A percentile compares a stretch with the other conserved stretches of the same genome.
Evolutionary conservation across 495 filamentous ascomycete species (phyloP).

Genomic region (Tirmania nivea): DNA sequence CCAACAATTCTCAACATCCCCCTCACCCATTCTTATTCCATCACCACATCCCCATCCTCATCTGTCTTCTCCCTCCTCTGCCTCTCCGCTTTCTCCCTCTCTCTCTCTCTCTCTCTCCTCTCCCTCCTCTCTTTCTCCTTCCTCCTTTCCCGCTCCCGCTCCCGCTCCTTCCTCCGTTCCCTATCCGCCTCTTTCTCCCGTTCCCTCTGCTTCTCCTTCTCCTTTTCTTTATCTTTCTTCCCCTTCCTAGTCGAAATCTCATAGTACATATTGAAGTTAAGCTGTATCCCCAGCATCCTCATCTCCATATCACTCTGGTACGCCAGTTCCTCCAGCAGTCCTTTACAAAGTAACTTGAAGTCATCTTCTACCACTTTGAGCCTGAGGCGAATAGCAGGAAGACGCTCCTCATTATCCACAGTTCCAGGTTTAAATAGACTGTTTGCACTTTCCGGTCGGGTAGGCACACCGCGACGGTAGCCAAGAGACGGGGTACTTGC

Average conservation of each 20-base stretch:
- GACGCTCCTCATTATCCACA: slow-evolving; percentile 38
- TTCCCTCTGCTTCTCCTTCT: background rate
- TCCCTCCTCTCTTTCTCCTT: background rate
- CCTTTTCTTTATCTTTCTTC: background rate
- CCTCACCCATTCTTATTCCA: background rate
- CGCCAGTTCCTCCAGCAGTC: slow-evolving; percentile 68
- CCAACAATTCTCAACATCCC: no score
- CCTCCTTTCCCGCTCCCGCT: background rate
- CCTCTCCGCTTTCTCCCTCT: background rate
- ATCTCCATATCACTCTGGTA: slow-evolving; percentile 77
- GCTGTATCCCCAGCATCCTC: slow-evolving; percentile 81
- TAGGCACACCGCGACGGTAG: background rate
- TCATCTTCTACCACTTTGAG: slow-evolving; percentile 46
- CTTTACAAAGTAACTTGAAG: slow-evolving; percentile 53
- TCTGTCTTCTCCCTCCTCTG: background rate
- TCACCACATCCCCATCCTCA: background rate
- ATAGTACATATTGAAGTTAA: slow-evolving; percentile 99
- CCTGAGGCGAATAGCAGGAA: slow-evolving; percentile 51
- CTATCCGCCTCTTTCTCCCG: background rate
- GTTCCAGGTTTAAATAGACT: slow-evolving; percentile 2
- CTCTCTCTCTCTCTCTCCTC: background rate
- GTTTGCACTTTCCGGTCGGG: slow-evolving; percentile 1
- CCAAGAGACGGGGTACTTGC: slow-evolving; percentile 9
- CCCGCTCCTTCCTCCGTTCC: background rate
- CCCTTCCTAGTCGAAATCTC: background rate